Percentiles rank a stretch among this genome's conserved stretches.
phyloP scores from a whole-genome alignment of 495 filamentous ascomycete genomes.

The Aspergillus coremiiformis region DNA sequence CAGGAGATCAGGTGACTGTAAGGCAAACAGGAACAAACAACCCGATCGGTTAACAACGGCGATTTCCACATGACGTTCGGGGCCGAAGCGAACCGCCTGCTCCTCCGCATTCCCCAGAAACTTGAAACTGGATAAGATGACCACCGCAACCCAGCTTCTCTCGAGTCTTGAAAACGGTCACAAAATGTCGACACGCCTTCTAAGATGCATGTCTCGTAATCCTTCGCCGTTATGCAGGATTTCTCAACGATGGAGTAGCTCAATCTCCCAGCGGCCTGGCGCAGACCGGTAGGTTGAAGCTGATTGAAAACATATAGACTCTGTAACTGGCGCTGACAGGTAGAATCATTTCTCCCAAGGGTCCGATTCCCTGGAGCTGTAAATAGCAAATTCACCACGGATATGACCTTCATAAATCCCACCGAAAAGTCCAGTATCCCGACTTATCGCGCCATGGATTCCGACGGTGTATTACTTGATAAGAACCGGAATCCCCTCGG shows the following conservation, averaged over 20 bases:
- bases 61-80: slow-evolving; percentile 15
- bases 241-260: slow-evolving; percentile 45
- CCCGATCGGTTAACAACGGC: slow-evolving; percentile 21
- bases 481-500: slow-evolving; percentile 51
- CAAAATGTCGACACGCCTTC: slow-evolving; percentile 22
- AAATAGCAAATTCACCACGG: slow-evolving; percentile 80
- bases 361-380: slow-evolving; percentile 94
- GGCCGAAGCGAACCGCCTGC: slow-evolving; percentile 33
- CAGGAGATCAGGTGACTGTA: not conserved
- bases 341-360: slow-evolving; percentile 27
- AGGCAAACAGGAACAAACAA: not conserved
- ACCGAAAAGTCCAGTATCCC: slow-evolving; percentile 60
- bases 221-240: not conserved
- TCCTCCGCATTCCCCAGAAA: slow-evolving; percentile 29
- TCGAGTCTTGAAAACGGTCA: not conserved
- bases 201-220: slow-evolving; percentile 5
- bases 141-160: not conserved
- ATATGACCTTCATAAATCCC: slow-evolving; percentile 67
- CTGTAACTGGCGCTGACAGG: not conserved
- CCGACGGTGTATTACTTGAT: slow-evolving; percentile 73
- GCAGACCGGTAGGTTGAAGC: slow-evolving; percentile 48
- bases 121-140: not conserved
- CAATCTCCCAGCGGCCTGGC: slow-evolving; percentile 62
- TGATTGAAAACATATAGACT: not conserved
- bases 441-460: slow-evolving; percentile 82